phyloP scores from a whole-genome alignment of 2,329 filamentous ascomycete species.

The Seiridium cupressi region DNA sequence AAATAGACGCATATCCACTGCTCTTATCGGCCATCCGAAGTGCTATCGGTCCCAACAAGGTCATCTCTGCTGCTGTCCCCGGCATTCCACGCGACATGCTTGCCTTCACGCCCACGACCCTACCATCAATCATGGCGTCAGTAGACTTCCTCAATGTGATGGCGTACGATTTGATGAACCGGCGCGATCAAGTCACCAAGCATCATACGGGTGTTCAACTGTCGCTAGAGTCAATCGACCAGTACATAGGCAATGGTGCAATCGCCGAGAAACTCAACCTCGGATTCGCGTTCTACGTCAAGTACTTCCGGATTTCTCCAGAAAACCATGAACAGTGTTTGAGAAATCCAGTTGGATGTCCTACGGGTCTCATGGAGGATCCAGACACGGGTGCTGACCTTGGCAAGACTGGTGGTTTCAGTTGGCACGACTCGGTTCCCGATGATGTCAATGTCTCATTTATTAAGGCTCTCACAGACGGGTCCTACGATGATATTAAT shows the following conservation, averaged over 20 bases:
- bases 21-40: constrained; percentile 57
- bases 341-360: constrained; percentile 53
- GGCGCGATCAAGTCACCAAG: constrained; percentile 58
- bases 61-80: constrained; percentile 67
- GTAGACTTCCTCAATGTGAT: constrained; percentile 71
- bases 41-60: constrained; percentile 54
- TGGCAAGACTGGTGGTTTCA: constrained; percentile 36
- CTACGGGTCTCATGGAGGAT: constrained; percentile 57
- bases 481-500: constrained; percentile 23
- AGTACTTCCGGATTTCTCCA: constrained; percentile 60
- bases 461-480: constrained; percentile 17
- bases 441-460: constrained; percentile 24
- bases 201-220: constrained; percentile 59
- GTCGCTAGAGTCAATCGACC: constrained; percentile 51
- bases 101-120: constrained; percentile 56
- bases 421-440: constrained; percentile 27
- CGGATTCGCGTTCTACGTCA: constrained; percentile 68
- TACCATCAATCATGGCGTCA: constrained; percentile 55
- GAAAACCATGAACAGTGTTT: constrained; percentile 43
- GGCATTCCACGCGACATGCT: constrained; percentile 64
- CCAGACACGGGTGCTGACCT: constrained; percentile 58
- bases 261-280: constrained; percentile 57
- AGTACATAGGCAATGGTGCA: constrained; percentile 58
- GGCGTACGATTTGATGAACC: constrained; percentile 73
- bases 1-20: constrained; percentile 61